Evolutionary conservation across 176 grass and related monocot genomes (phyloP), one percentile per base, ranked within the genome.

Genomic region (Musa schizocarpa): DNA sequence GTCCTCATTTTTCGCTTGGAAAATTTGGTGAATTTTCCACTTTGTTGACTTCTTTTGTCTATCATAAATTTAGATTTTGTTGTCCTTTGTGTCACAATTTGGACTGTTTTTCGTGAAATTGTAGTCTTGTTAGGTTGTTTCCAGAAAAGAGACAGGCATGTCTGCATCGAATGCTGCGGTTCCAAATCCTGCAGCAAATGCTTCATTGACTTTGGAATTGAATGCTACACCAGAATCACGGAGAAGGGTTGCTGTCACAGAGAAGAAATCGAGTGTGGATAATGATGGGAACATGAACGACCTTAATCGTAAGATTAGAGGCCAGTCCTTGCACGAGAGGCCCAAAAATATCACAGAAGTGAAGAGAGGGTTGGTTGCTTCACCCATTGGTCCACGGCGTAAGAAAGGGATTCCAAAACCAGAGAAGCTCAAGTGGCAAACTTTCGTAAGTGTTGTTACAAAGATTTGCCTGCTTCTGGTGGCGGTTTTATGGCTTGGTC

Each of bases 91-190:
- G 34, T 43, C 34, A 43, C 34, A 43, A 43, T 43, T 43, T 43
- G 4, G 4, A 43, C 34, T 43, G 34, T 43, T 43, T 43, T 43
- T 43, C 34, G 4, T 43, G 34, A 43, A 6, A 43, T 43, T 6
- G 34, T 43, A 43, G 34, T 43, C 34, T 43, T 43, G 34, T 43
- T 43, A 43, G 34, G 34, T 43, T 43, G 34, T 43, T 43, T 43
- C 34, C 26, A 68, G 24, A 13, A 16, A 43, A 43, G 8, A 3
- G 12, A 25, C 52, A 22, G 56, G 79, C 16, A 98, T 98, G 93
- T 92, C 87, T 20, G 84, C 84, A 74, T 84, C 90, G 54, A 82
- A 86, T 78, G 81, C 87, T 29, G 90, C 83, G 5, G 26, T 89
- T 73, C 88, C 84, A 25, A 53, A n/a, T 59, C 27, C 82, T 1